Percentiles rank a stretch among this genome's conserved stretches.
Conservation (phyloP, 2,329 filamentous ascomycete species). For the Fusarium sp. region DNA sequence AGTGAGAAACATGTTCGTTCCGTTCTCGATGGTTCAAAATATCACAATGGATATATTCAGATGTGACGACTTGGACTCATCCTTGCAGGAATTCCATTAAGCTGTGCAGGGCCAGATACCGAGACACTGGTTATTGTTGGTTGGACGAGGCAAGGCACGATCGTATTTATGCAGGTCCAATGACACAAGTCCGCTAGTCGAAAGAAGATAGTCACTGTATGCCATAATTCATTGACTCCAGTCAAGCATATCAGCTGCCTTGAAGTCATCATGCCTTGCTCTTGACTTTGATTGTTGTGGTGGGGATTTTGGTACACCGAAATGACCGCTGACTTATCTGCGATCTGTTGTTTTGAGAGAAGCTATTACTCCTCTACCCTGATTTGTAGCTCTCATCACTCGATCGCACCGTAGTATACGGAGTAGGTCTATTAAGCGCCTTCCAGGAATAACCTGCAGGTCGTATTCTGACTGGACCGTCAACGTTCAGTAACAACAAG, state of each 20-base stretch:
- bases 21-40: not conserved
- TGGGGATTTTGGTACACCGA: not conserved
- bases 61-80: not conserved
- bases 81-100: not conserved
- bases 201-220: not conserved
- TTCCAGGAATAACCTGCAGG: not conserved
- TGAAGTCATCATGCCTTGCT: not conserved
- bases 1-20: not conserved
- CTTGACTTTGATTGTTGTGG: not conserved
- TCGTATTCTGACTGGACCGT: conserved; percentile 9
- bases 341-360: not conserved
- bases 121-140: conserved; percentile 15
- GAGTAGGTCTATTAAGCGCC: not conserved
- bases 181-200: not conserved
- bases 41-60: not conserved
- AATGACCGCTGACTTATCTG: conserved; percentile 4
- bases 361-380: not conserved
- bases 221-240: not conserved
- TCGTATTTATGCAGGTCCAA: conserved; percentile 19
- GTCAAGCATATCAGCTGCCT: not conserved
- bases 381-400: not conserved
- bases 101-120: conserved; percentile 9
- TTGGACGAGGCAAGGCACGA: conserved; percentile 17
- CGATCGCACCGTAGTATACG: not conserved
- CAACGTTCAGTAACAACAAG: conserved; percentile 7